These are phyloP conservation scores for Jackrogersella minutella DNA, from an alignment of 495 filamentous ascomycete species.

Conservation along the genomic window DNA sequence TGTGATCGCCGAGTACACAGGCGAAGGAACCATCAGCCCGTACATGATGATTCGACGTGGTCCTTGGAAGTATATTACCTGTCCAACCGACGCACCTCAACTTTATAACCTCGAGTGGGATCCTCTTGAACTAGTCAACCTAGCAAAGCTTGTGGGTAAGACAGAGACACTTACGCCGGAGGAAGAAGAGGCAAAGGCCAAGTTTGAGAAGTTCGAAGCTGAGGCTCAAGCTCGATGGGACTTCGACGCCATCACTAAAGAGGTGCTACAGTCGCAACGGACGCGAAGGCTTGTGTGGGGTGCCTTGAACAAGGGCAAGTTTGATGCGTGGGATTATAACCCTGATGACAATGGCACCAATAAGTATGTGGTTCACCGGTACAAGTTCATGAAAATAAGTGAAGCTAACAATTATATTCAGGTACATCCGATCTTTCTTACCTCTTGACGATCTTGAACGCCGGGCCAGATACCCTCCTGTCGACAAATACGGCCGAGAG, in stretches of 20 bases:
- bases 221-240: constrained; percentile 78
- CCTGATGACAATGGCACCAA: constrained; percentile 73
- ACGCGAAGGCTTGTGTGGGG: constrained; percentile 75
- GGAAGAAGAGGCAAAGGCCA: constrained; percentile 54
- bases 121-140: constrained; percentile 75
- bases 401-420: constrained; percentile 32
- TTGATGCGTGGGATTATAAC: constrained; percentile 80
- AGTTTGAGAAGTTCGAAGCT: constrained; percentile 67
- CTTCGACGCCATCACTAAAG: constrained; percentile 70
- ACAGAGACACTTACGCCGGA: constrained; percentile 44
- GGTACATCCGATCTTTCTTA: constrained; percentile 73
- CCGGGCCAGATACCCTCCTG: constrained; percentile 68
- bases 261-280: constrained; percentile 76
- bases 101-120: constrained; percentile 78
- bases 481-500: constrained; percentile 65
- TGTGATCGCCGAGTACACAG: constrained; percentile 88
- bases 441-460: constrained; percentile 74
- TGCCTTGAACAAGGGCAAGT: constrained; percentile 74
- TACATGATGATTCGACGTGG: constrained; percentile 91
- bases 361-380: constrained; percentile 60
- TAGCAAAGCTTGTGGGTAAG: constrained; percentile 58
- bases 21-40: constrained; percentile 83
- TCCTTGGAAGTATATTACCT: constrained; percentile 83
- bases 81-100: constrained; percentile 79
- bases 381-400: not conserved